phyloP scores from a whole-genome alignment of 352 stramenopile genomes.

The Pythium guiyangense region DNA sequence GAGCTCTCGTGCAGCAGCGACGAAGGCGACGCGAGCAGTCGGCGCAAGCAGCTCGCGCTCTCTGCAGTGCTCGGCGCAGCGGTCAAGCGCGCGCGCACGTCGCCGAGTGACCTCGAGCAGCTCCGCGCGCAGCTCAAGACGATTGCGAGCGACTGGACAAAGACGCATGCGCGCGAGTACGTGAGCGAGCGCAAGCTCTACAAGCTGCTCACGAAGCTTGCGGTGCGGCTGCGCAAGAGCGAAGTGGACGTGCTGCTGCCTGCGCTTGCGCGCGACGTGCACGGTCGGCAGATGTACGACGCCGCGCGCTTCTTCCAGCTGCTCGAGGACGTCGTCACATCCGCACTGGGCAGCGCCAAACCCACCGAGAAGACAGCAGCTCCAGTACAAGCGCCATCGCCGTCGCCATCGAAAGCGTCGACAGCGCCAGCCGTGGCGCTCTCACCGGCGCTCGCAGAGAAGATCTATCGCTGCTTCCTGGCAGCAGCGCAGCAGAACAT shows the following conservation, averaged over 20 bases:
- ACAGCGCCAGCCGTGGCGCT: conserved; percentile 3
- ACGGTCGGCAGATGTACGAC: conserved; percentile 30
- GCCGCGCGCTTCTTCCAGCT: conserved; percentile 13
- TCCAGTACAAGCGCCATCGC: background rate
- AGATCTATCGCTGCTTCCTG: conserved; percentile 66
- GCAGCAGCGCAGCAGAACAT: conserved; percentile 68
- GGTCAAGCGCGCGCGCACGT: conserved; percentile 32
- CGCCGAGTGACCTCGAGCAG: conserved; percentile 28
- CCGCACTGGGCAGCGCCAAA: conserved; percentile 14
- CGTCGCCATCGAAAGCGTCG: background rate
- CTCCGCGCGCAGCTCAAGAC: conserved; percentile 22
- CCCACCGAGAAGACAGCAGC: conserved; percentile 12
- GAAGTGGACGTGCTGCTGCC: conserved; percentile 44
- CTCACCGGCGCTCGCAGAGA: conserved; percentile 34
- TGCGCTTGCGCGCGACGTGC: conserved; percentile 25
- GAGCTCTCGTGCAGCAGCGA: conserved; percentile 41
- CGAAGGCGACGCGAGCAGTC: conserved; percentile 28
- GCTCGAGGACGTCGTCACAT: conserved; percentile 26
- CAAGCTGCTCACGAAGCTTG: conserved; percentile 43
- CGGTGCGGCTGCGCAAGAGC: conserved; percentile 39
- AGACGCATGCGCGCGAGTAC: conserved; percentile 19
- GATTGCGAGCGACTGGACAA: conserved; percentile 13
- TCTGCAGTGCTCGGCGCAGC: conserved; percentile 21
- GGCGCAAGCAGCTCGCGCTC: conserved; percentile 28
- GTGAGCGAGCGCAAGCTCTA: conserved; percentile 59